phyloP scores from a whole-genome alignment of 1,284 basidiomycete species.

The Pseudozyma pruni region DNA sequence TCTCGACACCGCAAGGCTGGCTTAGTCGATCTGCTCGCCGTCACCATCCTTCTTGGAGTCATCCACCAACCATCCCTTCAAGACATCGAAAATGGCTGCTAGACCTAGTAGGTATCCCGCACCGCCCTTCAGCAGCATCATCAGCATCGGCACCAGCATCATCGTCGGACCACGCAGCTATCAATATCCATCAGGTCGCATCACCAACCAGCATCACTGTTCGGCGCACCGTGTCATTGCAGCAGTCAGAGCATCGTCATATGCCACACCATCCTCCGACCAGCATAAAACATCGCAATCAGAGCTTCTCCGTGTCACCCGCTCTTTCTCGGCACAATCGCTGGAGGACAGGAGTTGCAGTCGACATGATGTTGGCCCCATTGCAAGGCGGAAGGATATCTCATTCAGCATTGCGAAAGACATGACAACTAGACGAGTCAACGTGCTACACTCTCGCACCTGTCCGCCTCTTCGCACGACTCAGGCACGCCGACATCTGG shows the following conservation, averaged over 20 bases:
- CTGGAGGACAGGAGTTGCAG: too few species aligned
- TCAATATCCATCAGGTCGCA: background rate
- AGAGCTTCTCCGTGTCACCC: too few species aligned
- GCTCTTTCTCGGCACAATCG: too few species aligned
- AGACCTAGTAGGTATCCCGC: conserved; percentile 55
- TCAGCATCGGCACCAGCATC: conserved; percentile 7
- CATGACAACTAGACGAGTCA: too few species aligned
- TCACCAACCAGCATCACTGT: conserved; percentile 2
- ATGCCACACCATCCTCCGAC: too few species aligned
- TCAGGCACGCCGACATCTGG: too few species aligned
- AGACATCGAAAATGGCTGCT: conserved; percentile 61
- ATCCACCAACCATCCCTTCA: conserved; percentile 56
- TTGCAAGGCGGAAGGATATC: too few species aligned
- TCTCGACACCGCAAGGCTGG: conserved; percentile 10
- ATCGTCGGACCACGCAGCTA: background rate
- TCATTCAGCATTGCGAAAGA: too few species aligned
- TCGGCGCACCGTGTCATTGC: conserved; percentile 1
- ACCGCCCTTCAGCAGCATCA: conserved; percentile 17
- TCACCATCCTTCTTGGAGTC: conserved; percentile 47
- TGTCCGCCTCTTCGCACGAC: too few species aligned
- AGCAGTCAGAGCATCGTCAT: background rate
- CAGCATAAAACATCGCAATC: background rate
- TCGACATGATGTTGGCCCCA: too few species aligned
- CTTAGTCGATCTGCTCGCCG: conserved; percentile 42
- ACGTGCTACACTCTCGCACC: too few species aligned